phyloP scores from a whole-genome alignment of 768 basidiomycete species.

The Termitomyces sp. region DNA sequence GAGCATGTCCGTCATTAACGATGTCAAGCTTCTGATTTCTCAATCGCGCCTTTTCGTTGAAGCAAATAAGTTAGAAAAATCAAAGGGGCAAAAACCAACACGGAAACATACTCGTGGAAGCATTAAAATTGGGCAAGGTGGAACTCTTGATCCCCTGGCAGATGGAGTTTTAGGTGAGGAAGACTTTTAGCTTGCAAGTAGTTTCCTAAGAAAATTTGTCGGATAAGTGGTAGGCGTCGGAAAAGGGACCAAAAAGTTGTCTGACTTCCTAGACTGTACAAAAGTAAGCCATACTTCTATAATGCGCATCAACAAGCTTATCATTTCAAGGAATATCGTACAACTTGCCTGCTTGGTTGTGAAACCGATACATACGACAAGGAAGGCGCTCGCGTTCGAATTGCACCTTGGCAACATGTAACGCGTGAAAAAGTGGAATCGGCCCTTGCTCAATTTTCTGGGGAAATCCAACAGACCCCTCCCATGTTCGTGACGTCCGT shows the following conservation, averaged over 20 bases:
- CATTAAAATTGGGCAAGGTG: conserved; percentile 88
- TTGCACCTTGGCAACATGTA: conserved; percentile 78
- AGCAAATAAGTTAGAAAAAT: conserved; percentile 47
- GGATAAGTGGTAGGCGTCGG: conserved; percentile 79
- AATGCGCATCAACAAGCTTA: neutral
- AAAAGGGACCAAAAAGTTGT: conserved; percentile 83
- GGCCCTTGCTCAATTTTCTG: conserved; percentile 67
- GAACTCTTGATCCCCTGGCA: conserved; percentile 94
- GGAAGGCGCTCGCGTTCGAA: conserved; percentile 75
- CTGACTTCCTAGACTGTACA: conserved; percentile 78
- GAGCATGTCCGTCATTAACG: conserved; percentile 86
- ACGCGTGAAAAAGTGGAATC: conserved; percentile 71
- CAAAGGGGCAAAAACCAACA: conserved; percentile 40
- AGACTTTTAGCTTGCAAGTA: neutral
- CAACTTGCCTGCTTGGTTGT: conserved; percentile 87
- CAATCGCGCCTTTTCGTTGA: conserved; percentile 77
- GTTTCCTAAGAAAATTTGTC: neutral
- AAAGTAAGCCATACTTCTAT: conserved; percentile 48
- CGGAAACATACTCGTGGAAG: conserved; percentile 38
- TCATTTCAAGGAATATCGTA: conserved; percentile 71
- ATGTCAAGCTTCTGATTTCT: conserved; percentile 73
- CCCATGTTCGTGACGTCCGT: conserved; percentile 63
- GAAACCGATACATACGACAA: conserved; percentile 95
- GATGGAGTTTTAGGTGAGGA: conserved; percentile 87
- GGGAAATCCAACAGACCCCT: conserved; percentile 85